Evolutionary conservation across 441 rosid genomes (phyloP), one percentile per base, ranked within the genome.

Genomic region (Isatis lusitanica): DNA sequence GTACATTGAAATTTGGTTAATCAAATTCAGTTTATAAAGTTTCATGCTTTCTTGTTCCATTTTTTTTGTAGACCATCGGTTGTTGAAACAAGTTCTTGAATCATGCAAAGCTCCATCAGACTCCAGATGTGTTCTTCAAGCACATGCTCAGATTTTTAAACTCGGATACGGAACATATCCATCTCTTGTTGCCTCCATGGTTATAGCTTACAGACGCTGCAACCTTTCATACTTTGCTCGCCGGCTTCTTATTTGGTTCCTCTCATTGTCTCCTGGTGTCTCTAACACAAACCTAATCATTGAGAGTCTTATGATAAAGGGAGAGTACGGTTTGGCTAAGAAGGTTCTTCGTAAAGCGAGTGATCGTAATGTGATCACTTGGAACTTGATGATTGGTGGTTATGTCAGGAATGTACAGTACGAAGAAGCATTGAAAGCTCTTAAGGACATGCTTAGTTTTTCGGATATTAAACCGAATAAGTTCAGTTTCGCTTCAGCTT

Each of bases 371-470:
- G 85, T 80, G 42, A 81, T 85, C 44, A 68, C 90, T 18, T 88
- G 90, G 90, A 88, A 88, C 66, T 78, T 87, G 56, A 77, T 88
- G 83, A 85, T 88, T 10, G 77, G 87, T 11, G 88, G 90, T 35
- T 82, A 77, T 61, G 79, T 84, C 12, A 86, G 74, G 57, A 84
- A 86, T 55, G 72, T 69, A 3, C 79, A 80, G 12, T 84, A 80
- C 60, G 82, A 83, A 17, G 84, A 83, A 13, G 89, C 88, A 0
- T 53, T 86, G n/a, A 66, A 30, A 39, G 66, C 71, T 18, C 85
- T 88, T 13, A 63, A 36, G 11, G 63, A 80, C 64, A 86, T 86
- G 93, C 57, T 86, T 66, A 64, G 39, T 11, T 76, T 70, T 40
- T 72, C 76, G 5, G 76, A 79, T 30, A 40, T 78, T 55, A 76